Evolutionary conservation across 1,139 yeast genomes (phyloP), one percentile per base, ranked within the genome.

Genomic region (Hansenula sp.): DNA sequence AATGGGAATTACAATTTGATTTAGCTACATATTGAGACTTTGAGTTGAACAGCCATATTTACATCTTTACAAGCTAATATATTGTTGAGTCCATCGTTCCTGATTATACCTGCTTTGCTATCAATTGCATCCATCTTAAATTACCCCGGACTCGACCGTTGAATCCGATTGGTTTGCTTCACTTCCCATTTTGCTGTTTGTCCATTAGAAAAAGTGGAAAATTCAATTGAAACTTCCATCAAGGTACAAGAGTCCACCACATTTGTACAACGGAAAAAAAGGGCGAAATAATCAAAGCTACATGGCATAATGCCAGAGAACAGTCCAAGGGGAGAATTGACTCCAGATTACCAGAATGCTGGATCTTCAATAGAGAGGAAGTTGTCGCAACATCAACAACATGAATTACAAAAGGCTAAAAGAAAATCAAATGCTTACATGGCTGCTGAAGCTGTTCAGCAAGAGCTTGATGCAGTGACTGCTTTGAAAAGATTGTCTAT

Each of bases 401-500:
- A 28, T 35, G 40, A 43, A 18, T 12, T 18, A 11, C 36, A 35
- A 18, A 35, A 38, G 31, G 41, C 48, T 5, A 51, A 55, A 42
- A 47, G 60, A 21, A 60, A 59, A 41, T 57, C 62, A 6, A 55
- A 57, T 32, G 63, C 62, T 1, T 58, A 51, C 21, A 47, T 60
- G 40, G 65, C 65, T 2, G 65, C 61, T 3, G 70, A 72, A 36
- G 71, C 72, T 11, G 76, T 74, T 16, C 76, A 74, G 41, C 77
- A 73, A 48, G 79, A 74, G 51, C 62, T 74, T 59, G 67, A 67
- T 47, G 71, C 71, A 25, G 66, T 74, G 39, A 70, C 74, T 47
- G 70, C 74, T 1, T 58, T 74, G 42, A 74, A 74, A 48, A 64
- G 79, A 32, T 61, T 74, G 3, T 71, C 76, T 2, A 65, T 74